Percentiles rank a stretch among this genome's conserved stretches.
Conservation (phyloP, 2,329 filamentous ascomycete species). For the Aspergillus unguis region DNA sequence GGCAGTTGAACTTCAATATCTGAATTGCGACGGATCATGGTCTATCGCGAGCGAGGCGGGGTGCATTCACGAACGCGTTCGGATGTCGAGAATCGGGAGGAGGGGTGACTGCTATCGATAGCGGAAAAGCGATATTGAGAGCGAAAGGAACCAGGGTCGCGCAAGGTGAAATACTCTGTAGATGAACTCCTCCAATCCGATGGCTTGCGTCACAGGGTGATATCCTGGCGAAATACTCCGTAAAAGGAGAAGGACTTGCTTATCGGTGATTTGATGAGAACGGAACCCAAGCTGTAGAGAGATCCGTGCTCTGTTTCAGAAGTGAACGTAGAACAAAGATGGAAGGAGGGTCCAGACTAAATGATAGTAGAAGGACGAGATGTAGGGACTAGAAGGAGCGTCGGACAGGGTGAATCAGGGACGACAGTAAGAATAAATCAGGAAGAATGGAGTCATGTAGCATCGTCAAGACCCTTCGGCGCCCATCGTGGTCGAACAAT, state of each 20-base stretch:
- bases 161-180: not conserved
- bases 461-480: not conserved
- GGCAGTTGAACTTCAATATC: conserved; percentile 42
- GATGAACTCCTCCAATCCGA: not conserved
- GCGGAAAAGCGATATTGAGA: not conserved
- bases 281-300: conserved; percentile 16
- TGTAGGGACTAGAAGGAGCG: not conserved
- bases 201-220: not conserved
- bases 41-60: conserved; percentile 12
- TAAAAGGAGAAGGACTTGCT: not conserved
- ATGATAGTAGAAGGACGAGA: not conserved
- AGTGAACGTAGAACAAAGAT: conserved; percentile 11
- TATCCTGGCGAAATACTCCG: conserved; percentile 1
- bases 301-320: conserved; percentile 38
- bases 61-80: conserved; percentile 20
- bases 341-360: conserved; percentile 9
- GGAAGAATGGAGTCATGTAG: not conserved
- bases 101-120: conserved; percentile 17
- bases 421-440: not conserved
- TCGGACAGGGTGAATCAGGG: not conserved
- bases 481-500: not conserved
- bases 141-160: not conserved
- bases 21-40: conserved; percentile 43
- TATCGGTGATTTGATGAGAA: conserved; percentile 1
- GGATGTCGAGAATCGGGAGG: conserved; percentile 47